Conservation (phyloP, 2,329 filamentous ascomycete genomes). For the Albifimbria verrucaria region DNA sequence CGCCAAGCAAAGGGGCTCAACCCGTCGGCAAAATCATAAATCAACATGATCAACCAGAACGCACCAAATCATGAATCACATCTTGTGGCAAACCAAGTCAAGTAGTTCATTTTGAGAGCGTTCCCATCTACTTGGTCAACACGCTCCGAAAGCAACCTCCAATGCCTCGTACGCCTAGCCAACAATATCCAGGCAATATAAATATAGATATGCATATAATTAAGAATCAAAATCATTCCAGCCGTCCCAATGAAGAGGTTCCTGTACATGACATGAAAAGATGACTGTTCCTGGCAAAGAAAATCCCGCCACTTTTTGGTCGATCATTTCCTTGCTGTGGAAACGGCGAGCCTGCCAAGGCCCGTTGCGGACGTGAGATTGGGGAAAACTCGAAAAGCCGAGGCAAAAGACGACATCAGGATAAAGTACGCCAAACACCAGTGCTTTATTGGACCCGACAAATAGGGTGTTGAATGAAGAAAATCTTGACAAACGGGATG, state of each 20-base stretch:
- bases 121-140: too few species aligned
- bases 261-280: not conserved
- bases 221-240: not conserved
- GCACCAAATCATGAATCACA: too few species aligned
- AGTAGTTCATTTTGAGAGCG: too few species aligned
- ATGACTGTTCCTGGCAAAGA: not conserved
- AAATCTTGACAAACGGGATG: slow-evolving; percentile 10
- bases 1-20: too few species aligned
- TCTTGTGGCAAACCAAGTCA: too few species aligned
- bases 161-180: too few species aligned
- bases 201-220: not conserved
- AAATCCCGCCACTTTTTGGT: not conserved
- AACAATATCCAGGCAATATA: not conserved
- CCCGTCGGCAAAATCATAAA: too few species aligned
- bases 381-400: slow-evolving; percentile 7
- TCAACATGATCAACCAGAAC: too few species aligned
- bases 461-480: slow-evolving; percentile 18
- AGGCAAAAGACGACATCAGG: slow-evolving; percentile 15
- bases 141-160: too few species aligned
- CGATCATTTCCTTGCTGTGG: slow-evolving; percentile 1
- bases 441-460: slow-evolving; percentile 26
- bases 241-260: not conserved
- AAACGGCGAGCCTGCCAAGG: slow-evolving; percentile 2
- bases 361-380: slow-evolving; percentile 13
- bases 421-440: slow-evolving; percentile 28